These are phyloP conservation scores for Scenedesmus sp. DNA, from an alignment of 163 green algal genomes.

Conservation along the genomic window DNA sequence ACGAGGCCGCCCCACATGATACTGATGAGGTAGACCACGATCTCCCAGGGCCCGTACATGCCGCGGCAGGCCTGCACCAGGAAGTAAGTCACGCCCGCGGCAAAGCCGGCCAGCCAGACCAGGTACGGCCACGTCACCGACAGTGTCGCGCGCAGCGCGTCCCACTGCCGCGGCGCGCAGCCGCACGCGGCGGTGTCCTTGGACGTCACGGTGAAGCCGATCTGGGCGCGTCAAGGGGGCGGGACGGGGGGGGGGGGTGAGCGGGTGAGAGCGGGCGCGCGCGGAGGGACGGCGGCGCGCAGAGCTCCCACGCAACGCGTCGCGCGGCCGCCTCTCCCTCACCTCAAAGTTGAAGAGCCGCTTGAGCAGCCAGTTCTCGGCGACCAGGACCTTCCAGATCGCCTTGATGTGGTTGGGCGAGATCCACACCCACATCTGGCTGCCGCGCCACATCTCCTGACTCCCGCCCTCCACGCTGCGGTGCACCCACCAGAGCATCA, in stretches of 20 bases:
- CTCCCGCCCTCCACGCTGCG: constrained; percentile 30
- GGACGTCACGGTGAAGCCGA: constrained; percentile 28
- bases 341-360: constrained; percentile 35
- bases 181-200: constrained; percentile 17
- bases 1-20: constrained; percentile 38
- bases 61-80: background rate
- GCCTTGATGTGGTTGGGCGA: constrained; percentile 61
- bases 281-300: too few relatives aligned
- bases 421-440: constrained; percentile 60
- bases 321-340: too few relatives aligned
- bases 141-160: constrained; percentile 22
- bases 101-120: constrained; percentile 18
- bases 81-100: constrained; percentile 23
- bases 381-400: constrained; percentile 57
- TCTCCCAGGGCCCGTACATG: background rate
- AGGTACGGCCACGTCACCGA: constrained; percentile 29
- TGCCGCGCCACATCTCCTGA: constrained; percentile 60
- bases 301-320: too few relatives aligned
- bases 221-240: background rate
- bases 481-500: constrained; percentile 54
- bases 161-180: background rate
- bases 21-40: background rate
- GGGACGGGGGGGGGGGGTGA: too few relatives aligned
- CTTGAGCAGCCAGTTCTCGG: constrained; percentile 51
- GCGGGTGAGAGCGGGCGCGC: too few relatives aligned